Base-by-base conservation (phyloP, 805 yeast genomes). In the Lipomyces mesembrius region DNA sequence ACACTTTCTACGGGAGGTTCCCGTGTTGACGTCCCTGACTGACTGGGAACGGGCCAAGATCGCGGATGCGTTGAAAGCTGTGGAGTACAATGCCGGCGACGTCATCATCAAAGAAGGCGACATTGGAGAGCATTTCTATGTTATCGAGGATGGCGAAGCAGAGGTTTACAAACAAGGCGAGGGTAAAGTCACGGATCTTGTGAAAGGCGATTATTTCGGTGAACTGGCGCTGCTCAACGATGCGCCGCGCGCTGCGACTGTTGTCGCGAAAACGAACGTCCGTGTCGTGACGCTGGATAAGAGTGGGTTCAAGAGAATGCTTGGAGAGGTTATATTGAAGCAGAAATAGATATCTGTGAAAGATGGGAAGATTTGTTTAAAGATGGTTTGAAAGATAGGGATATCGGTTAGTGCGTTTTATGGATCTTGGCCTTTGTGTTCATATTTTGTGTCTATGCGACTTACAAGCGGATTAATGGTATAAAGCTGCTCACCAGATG, bases 181-280 rank as follows among this genome's bases (percentile, higher is more conserved):
- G 57, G 93, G 93, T 29, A 82, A 83, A 56, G 83, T 92, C 43
- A 84, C 83, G 27, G 81, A 81, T 17, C 82, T 92, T 67, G 79
- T 83, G 57, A 87, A 89, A 74, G 98, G 98, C 70, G 97, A 90
- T 77, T 95, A 95, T 80, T 95, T 95, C 78, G 99, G 99, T 72
- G 99, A 95, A 80, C 87, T 95, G 70, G 98, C 99, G 2, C 82
- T 95, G 73, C 83, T 95, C 73, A 90, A 93, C 74, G 97, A 95
- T 76, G 81, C 87, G 66, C 98, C 98, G 69, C 87, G 99, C 79
- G 95, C 91, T 76, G 99, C 99, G 39, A 89, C 97, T 4, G 95
- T 95, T 51, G 86, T 83, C 61, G 97, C 97, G 1, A 81, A 83
- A 20, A 84, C 88, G 60, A 82, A 83, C 54, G 87, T 95, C 35